Evolutionary conservation across 140 eudicot genomes (phyloP), one percentile per base, ranked within the genome.

Genomic region (Flaveria floridana): DNA sequence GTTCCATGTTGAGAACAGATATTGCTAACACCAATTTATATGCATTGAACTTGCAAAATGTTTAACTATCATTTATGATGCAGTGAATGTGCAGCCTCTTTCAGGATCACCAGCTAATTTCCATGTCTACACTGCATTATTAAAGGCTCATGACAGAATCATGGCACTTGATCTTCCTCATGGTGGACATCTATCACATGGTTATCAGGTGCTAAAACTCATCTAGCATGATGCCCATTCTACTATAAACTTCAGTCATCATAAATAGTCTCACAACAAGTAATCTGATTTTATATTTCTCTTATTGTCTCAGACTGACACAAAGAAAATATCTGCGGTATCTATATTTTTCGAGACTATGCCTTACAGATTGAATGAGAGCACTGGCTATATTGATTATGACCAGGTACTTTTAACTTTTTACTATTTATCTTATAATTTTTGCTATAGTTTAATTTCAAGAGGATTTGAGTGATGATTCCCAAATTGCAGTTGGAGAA

Each of bases 141-240:
- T 95, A 77, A 95, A 95, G 82, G 96, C 97, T 52, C 99, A 95
- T 80, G 99, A 95, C 37, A 87, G 99, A 85, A 95, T 95, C 83
- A 95, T 95, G 99, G 99, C 96, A 9, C 99, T 95, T 72, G 99
- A 95, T 91, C 99, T 95, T 83, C 99, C 99, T 66, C 99, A 91
- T 76, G 97, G 99, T 87, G 99, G 97, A 0, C 99, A 95, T 89
- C 83, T 95, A 79, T 95, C 99, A 15, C 99, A 91, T 20, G 99
- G 99, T 73, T 95, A 91, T 81, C 97, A 95, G 99, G 99, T 58
- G 41, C 7, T 34, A 34, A 34, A 34, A 34, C 1, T 34, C 41
- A 34, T 34, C 41, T 6, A 34, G 41, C 7, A 58, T 0, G 5
- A 58, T 21, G 15, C 65, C 4, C 59, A n/a, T 52, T 52, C 11